These are phyloP conservation scores for Trifolium repens DNA, from an alignment of 306 rosid species.

Conservation along the genomic window DNA sequence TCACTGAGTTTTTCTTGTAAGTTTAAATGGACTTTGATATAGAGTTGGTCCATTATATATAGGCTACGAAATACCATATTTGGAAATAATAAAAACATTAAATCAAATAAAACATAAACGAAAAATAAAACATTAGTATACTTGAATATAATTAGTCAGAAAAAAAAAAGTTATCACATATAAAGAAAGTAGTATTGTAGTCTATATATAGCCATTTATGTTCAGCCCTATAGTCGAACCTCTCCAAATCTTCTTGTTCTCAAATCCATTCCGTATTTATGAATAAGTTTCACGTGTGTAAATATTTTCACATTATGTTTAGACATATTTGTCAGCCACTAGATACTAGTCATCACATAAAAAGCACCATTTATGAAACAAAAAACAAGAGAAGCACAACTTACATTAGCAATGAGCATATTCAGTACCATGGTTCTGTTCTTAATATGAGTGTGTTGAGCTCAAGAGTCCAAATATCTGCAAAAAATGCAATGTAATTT, in stretches of 20 bases:
- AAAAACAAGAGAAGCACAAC: conserved; percentile 10
- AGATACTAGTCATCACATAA: background rate
- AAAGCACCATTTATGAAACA: background rate
- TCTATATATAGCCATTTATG: too few relatives aligned
- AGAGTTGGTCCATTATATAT: too few relatives aligned
- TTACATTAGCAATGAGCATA: conserved; percentile 14
- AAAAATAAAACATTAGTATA: too few relatives aligned
- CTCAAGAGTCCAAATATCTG: background rate
- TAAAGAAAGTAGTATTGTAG: too few relatives aligned
- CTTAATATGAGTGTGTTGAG: background rate
- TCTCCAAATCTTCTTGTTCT: too few relatives aligned
- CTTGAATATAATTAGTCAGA: too few relatives aligned
- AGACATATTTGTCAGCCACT: background rate
- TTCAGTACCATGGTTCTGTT: conserved; percentile 21
- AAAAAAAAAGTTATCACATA: too few relatives aligned
- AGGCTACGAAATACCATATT: too few relatives aligned
- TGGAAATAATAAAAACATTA: too few relatives aligned
- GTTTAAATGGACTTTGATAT: too few relatives aligned
- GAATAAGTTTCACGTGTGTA: background rate
- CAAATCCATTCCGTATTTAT: background rate
- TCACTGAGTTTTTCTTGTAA: too few relatives aligned
- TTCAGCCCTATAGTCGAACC: background rate
- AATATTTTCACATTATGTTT: background rate
- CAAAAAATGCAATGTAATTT: conserved; percentile 3
- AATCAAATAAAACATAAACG: too few relatives aligned